Evolutionary conservation across 2,329 filamentous ascomycete genomes (phyloP), one percentile per base, ranked within the genome.

Genomic region (Knoxdaviesia capensis): DNA sequence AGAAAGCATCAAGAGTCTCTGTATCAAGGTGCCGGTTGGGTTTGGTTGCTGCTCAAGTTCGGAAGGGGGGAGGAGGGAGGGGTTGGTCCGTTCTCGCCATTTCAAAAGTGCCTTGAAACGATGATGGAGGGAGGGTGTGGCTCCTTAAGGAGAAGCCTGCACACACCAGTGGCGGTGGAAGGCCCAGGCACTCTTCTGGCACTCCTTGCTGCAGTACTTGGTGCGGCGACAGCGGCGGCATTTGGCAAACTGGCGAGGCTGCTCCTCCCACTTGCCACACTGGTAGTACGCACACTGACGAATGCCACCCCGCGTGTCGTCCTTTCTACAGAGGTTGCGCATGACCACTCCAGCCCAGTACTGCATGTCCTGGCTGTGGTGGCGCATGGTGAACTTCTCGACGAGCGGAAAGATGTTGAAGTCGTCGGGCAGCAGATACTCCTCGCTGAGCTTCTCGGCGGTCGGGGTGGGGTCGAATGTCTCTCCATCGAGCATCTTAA

Each of bases 311-410:
- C 84, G 74, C 7, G 81, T 84, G 56, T 98, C 90, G 56, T 98
- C 90, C 63, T 98, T 98, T 48, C 90, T 83, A 67, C 90, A 98
- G 40, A 98, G 72, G 56, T 98, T 98, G 48, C 90, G 75, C 90
- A 98, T 98, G 38, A 98, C 90, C 10, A 98, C 90, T 47, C 88
- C 90, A 11, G 90, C 90, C 90, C 90, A 98, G 64, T 98, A 98
- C 59, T 94, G 88, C 90, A 98, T 98, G 56, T 94, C 87, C 45
- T 85, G 83, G 48, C 83, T 86, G 60, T 94, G 85, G 55, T 94
- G 86, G 48, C 90, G 77, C 31, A 94, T 84, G 5, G 90, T 98
- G 57, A 96, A 98, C 59, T 94, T 96, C 60, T 98, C 90, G 39
- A 98, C 90, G 34, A 98, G 67, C 3, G 90, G 90, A 61, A 98